Base-by-base conservation (phyloP, 1,284 basidiomycete genomes). In the Trametes hirsuta region DNA sequence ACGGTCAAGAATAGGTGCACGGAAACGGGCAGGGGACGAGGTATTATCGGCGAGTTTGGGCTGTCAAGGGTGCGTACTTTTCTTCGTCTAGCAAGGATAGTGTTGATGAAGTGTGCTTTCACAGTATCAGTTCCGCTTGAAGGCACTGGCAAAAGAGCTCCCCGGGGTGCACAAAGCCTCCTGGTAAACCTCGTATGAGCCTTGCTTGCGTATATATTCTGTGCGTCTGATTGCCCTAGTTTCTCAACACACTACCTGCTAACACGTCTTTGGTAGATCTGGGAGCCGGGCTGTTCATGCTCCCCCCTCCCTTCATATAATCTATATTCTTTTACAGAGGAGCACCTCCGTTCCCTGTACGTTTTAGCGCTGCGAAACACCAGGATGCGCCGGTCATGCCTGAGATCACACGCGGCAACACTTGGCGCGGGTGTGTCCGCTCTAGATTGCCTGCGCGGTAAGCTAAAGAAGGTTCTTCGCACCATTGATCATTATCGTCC, bases 101-200 rank as follows among this genome's bases (percentile, higher is more conserved):
- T 46, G 34, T 50, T 37, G 21, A 25, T 44, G 53, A 18, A 45
- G 39, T 22, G 5, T 2, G 44, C 22, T 41, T 8, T 22, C 64
- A 2, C 72, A 97, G 95, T 93, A 86, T 76, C 93, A 95, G 79
- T 97, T 97, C 81, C 86, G 95, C 30, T 70, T 91, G 53, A 91
- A 93, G 72, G 95, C 95, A 1, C 75, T 93, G 54, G 76, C 79
- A 44, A 89, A 91, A 11, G 86, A 95, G 69, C 75, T 97, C 37
- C 88, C 92, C 40, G 95, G 95, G 18, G 93, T 97, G 36, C 81
- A 84, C 60, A 97, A 97, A 74, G 93, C 93, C 12, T 93, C 91
- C 18, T 98, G 95, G 95, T 70, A 62, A 55, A 58, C 21, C n/a
- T 6, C 41, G 39, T 18, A 40, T 35, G 14, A 34, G 12, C 12